Evolutionary conservation across 1,284 basidiomycete genomes (phyloP), one percentile per base, ranked within the genome.

Genomic region (Veloboletus limbatus): DNA sequence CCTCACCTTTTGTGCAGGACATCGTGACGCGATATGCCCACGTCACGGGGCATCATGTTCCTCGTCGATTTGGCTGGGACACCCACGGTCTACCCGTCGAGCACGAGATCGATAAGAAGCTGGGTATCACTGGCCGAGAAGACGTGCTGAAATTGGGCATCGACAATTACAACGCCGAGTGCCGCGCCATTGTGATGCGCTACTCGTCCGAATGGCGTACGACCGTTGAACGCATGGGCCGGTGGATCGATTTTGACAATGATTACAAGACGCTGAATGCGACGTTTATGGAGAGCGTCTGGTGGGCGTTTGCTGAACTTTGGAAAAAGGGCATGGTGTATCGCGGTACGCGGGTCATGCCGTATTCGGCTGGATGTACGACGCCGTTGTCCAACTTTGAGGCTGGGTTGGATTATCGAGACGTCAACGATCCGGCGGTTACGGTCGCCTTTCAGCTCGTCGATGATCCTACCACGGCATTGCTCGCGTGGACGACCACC

Each of bases 161-260:
- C 69, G 91, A 88, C 69, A 90, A 89, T 60, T 99, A 99, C 79
- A 99, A 99, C 67, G 92, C 82, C 11, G 95, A 97, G 66, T 99
- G 97, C 67, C 84, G 94, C 32, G 82, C 86, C 52, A 99, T 99
- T 67, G 97, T 99, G 62, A 98, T 99, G 95, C 82, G 94, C 35
- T 99, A 99, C 68, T 81, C 95, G 6, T 76, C 77, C 13, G 95
- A 99, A 67, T 99, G 97, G 97, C 83, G 92, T 48, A 63, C 73
- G 30, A 99, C 94, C 6, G 96, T 99, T 48, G 96, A 97, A 69
- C 84, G 97, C 53, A 96, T 99, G 87, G 97, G 96, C 31, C 83
- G 97, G 53, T 99, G 97, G 97, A 99, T 99, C 71, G 97, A 99
- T 70, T 99, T 99, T 63, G 97, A 99, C 72, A 91, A 97, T 57